Conservation (phyloP, 495 filamentous ascomycete genomes). For the Trypethelium eluteriae region DNA sequence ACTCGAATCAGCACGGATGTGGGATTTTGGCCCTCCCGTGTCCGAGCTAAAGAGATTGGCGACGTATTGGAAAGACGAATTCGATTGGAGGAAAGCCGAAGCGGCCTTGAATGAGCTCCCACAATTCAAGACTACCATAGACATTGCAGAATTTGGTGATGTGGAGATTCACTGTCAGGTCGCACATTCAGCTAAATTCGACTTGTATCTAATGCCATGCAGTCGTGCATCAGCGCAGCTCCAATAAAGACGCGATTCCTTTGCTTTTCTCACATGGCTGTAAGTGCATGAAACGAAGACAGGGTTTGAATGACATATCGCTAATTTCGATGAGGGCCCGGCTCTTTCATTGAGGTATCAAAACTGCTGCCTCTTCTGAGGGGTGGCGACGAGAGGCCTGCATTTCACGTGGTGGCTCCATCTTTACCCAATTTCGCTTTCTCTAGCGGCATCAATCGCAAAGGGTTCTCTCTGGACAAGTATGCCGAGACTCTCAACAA, state of each 20-base stretch:
- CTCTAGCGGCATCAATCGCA: conserved; percentile 22
- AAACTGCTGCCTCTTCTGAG: conserved; percentile 18
- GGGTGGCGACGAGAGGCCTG: conserved; percentile 17
- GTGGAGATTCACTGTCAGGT: conserved; percentile 38
- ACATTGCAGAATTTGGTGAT: conserved; percentile 35
- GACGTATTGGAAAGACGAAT: conserved; percentile 41
- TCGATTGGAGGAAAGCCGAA: conserved; percentile 45
- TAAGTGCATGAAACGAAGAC: conserved; percentile 6
- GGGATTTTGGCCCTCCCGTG: conserved; percentile 38
- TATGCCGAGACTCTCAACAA: conserved; percentile 41
- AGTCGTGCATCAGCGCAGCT: conserved; percentile 39
- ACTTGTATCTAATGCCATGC: not conserved
- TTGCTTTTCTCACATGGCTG: conserved; percentile 45
- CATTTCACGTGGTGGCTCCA: conserved; percentile 25
- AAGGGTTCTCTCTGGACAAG: conserved; percentile 39
- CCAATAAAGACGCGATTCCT: conserved; percentile 35
- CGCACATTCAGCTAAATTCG: not conserved
- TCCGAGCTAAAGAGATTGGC: conserved; percentile 42
- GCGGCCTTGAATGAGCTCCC: conserved; percentile 39
- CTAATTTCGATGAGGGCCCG: conserved; percentile 11
- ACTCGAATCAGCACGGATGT: not conserved
- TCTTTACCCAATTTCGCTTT: conserved; percentile 23
- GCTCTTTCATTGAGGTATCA: conserved; percentile 17
- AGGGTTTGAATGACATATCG: not conserved
- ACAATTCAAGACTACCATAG: conserved; percentile 36